A percentile compares a stretch with the other conserved stretches of the same genome.
phyloP scores from a whole-genome alignment of 2,329 filamentous ascomycete genomes.

The Fusarium falciforme region DNA sequence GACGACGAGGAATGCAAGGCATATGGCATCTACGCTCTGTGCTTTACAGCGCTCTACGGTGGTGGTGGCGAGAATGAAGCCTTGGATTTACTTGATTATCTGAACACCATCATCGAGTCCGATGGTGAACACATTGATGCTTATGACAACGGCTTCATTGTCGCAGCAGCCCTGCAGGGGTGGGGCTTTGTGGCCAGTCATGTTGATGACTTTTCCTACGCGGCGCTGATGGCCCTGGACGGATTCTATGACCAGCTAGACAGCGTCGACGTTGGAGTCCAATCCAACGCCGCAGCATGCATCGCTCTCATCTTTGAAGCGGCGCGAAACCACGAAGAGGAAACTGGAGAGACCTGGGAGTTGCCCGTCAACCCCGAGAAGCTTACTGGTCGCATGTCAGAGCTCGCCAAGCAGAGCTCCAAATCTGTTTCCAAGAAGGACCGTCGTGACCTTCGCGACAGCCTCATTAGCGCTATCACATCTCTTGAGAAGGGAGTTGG shows the following conservation, averaged over 20 bases:
- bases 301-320: conserved; percentile 88
- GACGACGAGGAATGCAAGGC: conserved; percentile 73
- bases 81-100: conserved; percentile 77
- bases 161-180: conserved; percentile 78
- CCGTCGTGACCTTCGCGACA: conserved; percentile 60
- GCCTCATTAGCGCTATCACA: conserved; percentile 63
- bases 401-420: conserved; percentile 59
- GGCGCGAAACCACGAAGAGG: conserved; percentile 60
- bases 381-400: conserved; percentile 59
- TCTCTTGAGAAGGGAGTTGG: conserved; percentile 66
- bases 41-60: conserved; percentile 79
- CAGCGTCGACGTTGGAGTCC: conserved; percentile 76
- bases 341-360: conserved; percentile 61
- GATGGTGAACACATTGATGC: conserved; percentile 81
- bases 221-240: conserved; percentile 79
- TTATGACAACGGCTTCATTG: conserved; percentile 75
- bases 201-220: conserved; percentile 77
- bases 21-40: conserved; percentile 81
- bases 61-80: conserved; percentile 77
- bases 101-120: conserved; percentile 81
- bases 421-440: conserved; percentile 63
- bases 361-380: conserved; percentile 63
- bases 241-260: conserved; percentile 88
- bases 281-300: conserved; percentile 81
- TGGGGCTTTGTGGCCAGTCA: conserved; percentile 86